phyloP scores from a whole-genome alignment of 805 yeast species.

The Candida ponderosae region DNA sequence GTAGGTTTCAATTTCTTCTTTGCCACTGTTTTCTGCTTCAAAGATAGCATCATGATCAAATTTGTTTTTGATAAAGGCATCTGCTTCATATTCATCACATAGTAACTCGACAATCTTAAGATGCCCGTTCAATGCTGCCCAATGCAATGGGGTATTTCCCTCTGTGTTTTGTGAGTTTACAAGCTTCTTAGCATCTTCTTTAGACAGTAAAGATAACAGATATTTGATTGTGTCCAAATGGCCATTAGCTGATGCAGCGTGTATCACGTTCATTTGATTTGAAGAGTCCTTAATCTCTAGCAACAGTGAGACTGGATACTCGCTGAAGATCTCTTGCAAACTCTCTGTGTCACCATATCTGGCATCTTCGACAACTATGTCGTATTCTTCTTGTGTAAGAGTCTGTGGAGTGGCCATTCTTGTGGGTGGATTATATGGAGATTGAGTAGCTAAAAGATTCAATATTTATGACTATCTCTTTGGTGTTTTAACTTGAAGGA shows the following conservation, averaged over 20 bases:
- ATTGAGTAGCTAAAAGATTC: no score
- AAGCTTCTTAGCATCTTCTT: constrained; percentile 35
- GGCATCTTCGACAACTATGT: constrained; percentile 73
- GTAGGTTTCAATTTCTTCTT: constrained; percentile 72
- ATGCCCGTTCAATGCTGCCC: constrained; percentile 93
- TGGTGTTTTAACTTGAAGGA: no score
- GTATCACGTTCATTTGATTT: constrained; percentile 71
- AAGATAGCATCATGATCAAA: constrained; percentile 77
- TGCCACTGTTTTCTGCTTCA: constrained; percentile 79
- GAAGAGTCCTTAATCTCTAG: constrained; percentile 50
- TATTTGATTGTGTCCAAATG: constrained; percentile 62
- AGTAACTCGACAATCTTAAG: constrained; percentile 58
- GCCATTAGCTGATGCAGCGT: constrained; percentile 96
- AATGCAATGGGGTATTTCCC: constrained; percentile 92
- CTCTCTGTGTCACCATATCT: constrained; percentile 83
- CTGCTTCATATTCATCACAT: constrained; percentile 70
- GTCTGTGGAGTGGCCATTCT: no score
- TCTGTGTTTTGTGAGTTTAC: constrained; percentile 56
- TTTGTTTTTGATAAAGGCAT: constrained; percentile 69
- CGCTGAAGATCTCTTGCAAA: constrained; percentile 57
- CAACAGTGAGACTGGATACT: constrained; percentile 37
- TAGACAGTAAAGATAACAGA: constrained; percentile 40
- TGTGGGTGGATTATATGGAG: no score
- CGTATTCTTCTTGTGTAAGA: constrained; percentile 68
- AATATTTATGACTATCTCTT: no score